Base-by-base conservation (phyloP, 2,329 filamentous ascomycete genomes). In the Sporothrix dimorphospora region DNA sequence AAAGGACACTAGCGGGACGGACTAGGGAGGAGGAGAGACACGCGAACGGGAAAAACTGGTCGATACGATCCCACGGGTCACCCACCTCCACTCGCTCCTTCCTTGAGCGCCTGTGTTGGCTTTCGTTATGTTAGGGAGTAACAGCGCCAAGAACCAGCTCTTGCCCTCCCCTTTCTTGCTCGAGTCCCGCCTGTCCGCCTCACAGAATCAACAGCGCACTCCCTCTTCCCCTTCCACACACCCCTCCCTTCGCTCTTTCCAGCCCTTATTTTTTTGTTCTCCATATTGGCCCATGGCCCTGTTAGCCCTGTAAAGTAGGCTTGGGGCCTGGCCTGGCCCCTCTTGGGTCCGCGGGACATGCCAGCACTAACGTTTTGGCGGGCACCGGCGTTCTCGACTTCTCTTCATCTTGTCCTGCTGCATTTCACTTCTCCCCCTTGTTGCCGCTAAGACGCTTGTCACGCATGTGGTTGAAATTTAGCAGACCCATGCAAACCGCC, bases 281-380 rank as follows among this genome's bases (percentile, higher is more conserved):
- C n/a, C n/a, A n/a, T 38, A 16, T 21, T 38, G 55, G 27, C 55
- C 55, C 55, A 59, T 8, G 59, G 59, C 59, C 38, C 38, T 65
- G 59, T 45, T 45, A 27, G 65, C 24, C 45, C 65, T 51, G 27
- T 40, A n/a, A n/a, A n/a, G n/a, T n/a, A 40, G 30, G 42, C 47
- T 40, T 53, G 65, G 63, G 63, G 11, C 59, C 59, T 66, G 40
- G 61, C 61, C 42, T 65, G 38, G 34, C 21, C 59, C 40, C 59
- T 45, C 24, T 47, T 49, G 12, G 63, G 7, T 27, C 19, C 40
- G 65, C 65, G 65, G 65, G 30, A 68, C 27, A 68, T 40, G 65
- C 65, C 65, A 53, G 65, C 47, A 68, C 65, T 68, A 68, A 24
- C 27, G 47, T 53, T 68, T 53, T 51, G 45, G 45, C 24, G 42